These are phyloP conservation scores for Anisogramma anomala DNA, from an alignment of 2,329 filamentous ascomycete genomes.

Conservation along the genomic window DNA sequence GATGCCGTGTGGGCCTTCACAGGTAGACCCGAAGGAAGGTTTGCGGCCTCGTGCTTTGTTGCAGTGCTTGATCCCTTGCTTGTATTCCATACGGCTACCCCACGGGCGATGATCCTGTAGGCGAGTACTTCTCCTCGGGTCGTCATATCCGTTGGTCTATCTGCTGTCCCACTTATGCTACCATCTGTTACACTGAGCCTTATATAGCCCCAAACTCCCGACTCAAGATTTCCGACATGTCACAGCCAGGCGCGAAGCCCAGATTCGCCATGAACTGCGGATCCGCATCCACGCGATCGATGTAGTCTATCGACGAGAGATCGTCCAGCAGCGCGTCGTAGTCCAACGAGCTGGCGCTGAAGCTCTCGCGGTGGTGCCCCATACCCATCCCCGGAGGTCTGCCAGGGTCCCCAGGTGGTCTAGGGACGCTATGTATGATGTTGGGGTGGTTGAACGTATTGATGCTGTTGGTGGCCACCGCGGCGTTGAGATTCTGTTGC, in stretches of 20 bases:
- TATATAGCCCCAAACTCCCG: constrained; percentile 26
- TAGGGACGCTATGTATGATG: constrained; percentile 8
- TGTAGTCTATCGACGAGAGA: constrained; percentile 38
- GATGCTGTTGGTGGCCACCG: constrained; percentile 1
- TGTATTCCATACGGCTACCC: too few relatives aligned
- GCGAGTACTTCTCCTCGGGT: too few relatives aligned
- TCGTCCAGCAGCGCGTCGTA: constrained; percentile 43
- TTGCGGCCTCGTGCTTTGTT: too few relatives aligned
- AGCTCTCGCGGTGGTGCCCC: constrained; percentile 15
- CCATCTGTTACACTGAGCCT: background rate
- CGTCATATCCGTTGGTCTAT: too few relatives aligned
- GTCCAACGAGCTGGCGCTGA: constrained; percentile 26
- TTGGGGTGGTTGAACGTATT: constrained; percentile 1
- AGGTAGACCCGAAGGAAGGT: too few relatives aligned
- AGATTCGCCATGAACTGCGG: constrained; percentile 57
- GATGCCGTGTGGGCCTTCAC: too few relatives aligned
- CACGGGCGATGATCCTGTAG: too few relatives aligned
- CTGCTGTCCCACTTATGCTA: too few relatives aligned
- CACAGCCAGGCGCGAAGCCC: constrained; percentile 51
- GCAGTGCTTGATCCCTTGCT: too few relatives aligned
- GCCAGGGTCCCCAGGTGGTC: constrained; percentile 3
- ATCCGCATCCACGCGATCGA: constrained; percentile 40
- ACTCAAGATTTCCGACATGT: constrained; percentile 31
- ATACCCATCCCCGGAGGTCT: constrained; percentile 11
- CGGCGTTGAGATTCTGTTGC: background rate